Evolutionary conservation across 352 stramenopile genomes (phyloP).

Genomic region (Aphanomyces cochlioides): DNA sequence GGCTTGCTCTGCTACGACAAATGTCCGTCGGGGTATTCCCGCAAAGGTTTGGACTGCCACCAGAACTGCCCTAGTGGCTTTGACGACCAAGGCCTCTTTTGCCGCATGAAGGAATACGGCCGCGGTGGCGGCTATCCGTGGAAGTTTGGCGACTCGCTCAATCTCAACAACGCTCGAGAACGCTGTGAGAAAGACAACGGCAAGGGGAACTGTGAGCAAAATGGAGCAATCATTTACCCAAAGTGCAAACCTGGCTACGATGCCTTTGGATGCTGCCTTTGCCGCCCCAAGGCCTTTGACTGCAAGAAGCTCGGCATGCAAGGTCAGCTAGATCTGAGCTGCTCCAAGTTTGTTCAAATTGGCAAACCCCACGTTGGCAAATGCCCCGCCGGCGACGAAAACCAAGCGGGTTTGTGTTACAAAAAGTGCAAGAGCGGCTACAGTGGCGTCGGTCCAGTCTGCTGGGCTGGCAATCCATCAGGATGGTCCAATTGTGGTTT

Average conservation of each 20-base stretch:
- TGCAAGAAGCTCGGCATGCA: not conserved
- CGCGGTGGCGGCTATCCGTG: constrained; percentile 6
- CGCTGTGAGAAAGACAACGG: not conserved
- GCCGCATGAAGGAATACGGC: constrained; percentile 6
- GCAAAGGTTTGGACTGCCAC: constrained; percentile 2
- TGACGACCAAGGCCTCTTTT: constrained; percentile 8
- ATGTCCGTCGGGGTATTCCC: not conserved
- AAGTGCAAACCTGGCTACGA: constrained; percentile 26
- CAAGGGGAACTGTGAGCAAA: not conserved
- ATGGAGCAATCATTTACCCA: constrained; percentile 2
- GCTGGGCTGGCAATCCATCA: not conserved
- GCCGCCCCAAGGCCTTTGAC: not conserved
- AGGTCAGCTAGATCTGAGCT: not conserved
- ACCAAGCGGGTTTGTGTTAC: not conserved
- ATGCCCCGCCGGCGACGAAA: not conserved
- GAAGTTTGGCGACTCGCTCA: constrained; percentile 8
- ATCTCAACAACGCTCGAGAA: not conserved
- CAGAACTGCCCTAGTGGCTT: not conserved
- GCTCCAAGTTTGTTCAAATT: not conserved
- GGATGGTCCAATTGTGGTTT: constrained; percentile 12
- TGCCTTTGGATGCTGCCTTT: constrained; percentile 19
- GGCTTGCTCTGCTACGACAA: constrained; percentile 2
- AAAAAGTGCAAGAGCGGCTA: not conserved
- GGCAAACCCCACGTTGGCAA: constrained; percentile 8
- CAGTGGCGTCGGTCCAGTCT: not conserved